These are phyloP conservation scores for Rosa hybrid DNA, from an alignment of 331 rosid species.

Conservation along the genomic window DNA sequence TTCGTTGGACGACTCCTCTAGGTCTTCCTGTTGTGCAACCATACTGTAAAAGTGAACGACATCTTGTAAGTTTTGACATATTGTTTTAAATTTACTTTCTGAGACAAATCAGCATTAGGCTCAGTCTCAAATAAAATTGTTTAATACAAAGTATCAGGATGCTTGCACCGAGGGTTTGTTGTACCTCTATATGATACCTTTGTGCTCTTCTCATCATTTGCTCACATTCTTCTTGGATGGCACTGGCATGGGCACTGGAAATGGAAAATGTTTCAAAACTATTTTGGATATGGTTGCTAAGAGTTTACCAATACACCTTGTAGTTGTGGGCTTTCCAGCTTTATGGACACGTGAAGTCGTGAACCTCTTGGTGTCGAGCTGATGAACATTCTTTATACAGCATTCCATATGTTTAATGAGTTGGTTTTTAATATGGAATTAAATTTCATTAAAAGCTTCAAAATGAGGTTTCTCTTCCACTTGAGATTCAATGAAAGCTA, in stretches of 20 bases:
- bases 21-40: conserved; percentile 95
- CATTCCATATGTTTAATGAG: neutral
- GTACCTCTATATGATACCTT: neutral
- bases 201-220: neutral
- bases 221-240: neutral
- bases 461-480: neutral
- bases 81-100: neutral
- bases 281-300: neutral
- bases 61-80: conserved; percentile 57
- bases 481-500: neutral
- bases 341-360: neutral
- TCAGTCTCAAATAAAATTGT: neutral
- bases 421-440: neutral
- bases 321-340: neutral
- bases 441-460: neutral
- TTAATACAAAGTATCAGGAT: conserved; percentile 3
- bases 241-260: no score
- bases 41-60: conserved; percentile 72
- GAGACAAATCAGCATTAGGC: neutral
- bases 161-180: neutral
- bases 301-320: neutral
- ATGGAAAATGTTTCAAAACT: neutral
- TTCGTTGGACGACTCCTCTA: conserved; percentile 85
- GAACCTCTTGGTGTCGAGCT: neutral
- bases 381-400: neutral